Percentiles rank a stretch among this genome's conserved stretches.
Evolutionary conservation across 208 protist species (phyloP).

Genomic region (Blechomonas ayalai): DNA sequence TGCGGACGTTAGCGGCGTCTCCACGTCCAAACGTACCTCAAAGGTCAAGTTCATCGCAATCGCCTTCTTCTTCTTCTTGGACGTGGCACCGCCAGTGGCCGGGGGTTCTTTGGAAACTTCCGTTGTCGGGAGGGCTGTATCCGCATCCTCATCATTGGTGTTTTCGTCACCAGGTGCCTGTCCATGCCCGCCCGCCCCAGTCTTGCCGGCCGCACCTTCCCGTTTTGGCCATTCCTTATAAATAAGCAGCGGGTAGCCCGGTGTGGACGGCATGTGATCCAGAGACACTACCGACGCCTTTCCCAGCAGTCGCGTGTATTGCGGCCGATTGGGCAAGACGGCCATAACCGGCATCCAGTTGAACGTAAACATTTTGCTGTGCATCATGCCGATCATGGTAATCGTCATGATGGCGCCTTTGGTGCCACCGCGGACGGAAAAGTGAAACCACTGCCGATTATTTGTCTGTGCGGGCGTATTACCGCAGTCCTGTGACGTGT

Average conservation of each 20-base stretch:
- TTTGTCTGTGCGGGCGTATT: constrained; percentile 76
- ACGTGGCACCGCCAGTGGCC: constrained; percentile 7
- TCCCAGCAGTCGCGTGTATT: constrained; percentile 63
- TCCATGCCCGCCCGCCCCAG: constrained; percentile 1
- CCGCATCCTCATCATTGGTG: constrained; percentile 6
- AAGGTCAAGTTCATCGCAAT: constrained; percentile 81
- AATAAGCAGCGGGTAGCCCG: constrained; percentile 62
- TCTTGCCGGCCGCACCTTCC: constrained; percentile 16
- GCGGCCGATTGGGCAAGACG: constrained; percentile 32
- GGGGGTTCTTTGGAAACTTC: constrained; percentile 12
- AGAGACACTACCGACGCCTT: constrained; percentile 45
- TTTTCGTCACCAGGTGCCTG: constrained; percentile 12
- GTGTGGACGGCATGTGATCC: constrained; percentile 70
- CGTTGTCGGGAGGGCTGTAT: constrained; percentile 9
- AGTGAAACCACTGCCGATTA: constrained; percentile 92
- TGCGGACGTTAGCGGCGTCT: constrained; percentile 26
- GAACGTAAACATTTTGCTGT: constrained; percentile 82
- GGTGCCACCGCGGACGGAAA: constrained; percentile 69
- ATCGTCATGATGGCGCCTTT: constrained; percentile 50
- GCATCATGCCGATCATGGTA: constrained; percentile 76
- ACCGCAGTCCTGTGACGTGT: constrained; percentile 79
- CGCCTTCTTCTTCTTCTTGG: constrained; percentile 39
- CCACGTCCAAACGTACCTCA: constrained; percentile 60
- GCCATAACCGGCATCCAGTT: constrained; percentile 79
- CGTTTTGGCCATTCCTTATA: constrained; percentile 17